Base-by-base conservation (phyloP, 2,329 filamentous ascomycete genomes). In the Talaromyces rugulosus region DNA sequence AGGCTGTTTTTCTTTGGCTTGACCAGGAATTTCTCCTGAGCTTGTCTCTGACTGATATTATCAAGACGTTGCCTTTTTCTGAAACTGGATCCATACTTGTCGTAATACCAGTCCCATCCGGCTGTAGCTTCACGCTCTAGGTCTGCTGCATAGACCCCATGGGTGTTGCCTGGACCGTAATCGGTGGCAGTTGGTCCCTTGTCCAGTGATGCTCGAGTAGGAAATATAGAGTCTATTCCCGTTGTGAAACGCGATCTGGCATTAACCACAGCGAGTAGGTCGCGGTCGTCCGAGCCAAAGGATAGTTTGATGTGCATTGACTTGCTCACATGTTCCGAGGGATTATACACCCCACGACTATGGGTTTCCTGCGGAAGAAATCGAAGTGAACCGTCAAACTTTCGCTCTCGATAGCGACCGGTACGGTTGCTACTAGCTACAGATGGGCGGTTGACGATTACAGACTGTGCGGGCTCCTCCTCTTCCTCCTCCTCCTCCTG, bases 101-200 rank as follows among this genome's bases (percentile, higher is more conserved):
- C 68, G 58, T 78, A 75, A 66, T 84, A 87, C 85, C 85, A 87
- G 54, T 79, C 74, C 80, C 81, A 84, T 18, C 77, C 77, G 7
- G 69, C 66, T 1, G 74, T 77, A n/a, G 75, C 72, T 65, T 86
- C 83, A 44, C 70, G 74, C 58, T 76, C 69, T 44, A 79, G 64
- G 30, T 76, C 72, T 44, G 76, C 76, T 23, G 75, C 71, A 4
- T 74, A 70, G 62, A 78, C 72, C 18, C 78, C 82, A 67, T 79
- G 79, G 12, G 77, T 80, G 54, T 64, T 72, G 61, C 66, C 77
- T 67, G 72, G 82, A 62, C 63, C 75, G 71, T 69, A 80, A 69
- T 67, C 67, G 59, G 63, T 66, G 63, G 58, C 36, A 64, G 61
- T 65, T 67, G 65, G 64, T n/a, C 16, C 66, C 57, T 64, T 64